Base-by-base conservation (phyloP, 2,329 filamentous ascomycete species). In the Niveomyces coronatus region DNA sequence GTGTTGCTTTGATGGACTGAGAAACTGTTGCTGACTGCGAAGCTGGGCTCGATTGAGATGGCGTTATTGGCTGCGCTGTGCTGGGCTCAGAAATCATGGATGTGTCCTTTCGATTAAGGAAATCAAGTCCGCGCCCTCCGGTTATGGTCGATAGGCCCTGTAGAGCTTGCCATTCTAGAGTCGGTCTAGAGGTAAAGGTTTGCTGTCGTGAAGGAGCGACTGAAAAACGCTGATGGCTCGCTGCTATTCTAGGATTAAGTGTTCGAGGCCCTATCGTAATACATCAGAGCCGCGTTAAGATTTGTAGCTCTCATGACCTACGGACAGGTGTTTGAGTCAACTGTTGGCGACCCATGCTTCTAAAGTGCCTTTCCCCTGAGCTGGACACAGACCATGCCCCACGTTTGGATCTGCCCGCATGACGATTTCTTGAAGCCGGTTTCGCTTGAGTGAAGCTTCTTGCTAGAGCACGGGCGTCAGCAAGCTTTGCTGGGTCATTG, bases 371-470 rank as follows among this genome's bases (percentile, higher is more conserved):
- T n/a, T n/a, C n/a, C n/a, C n/a, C n/a, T n/a, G n/a, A n/a, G n/a
- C n/a, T n/a, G n/a, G n/a, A n/a, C n/a, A n/a, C n/a, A n/a, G n/a
- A n/a, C n/a, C n/a, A n/a, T n/a, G n/a, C n/a, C n/a, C 15, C 27
- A 8, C 31, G 9, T 32, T 32, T 17, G 31, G 17, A 18, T 9
- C 9, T 11, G 13, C n/a, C n/a, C n/a, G n/a, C n/a, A n/a, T n/a
- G n/a, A n/a, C n/a, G n/a, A n/a, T n/a, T n/a, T n/a, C 20, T 15
- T 32, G 2, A 14, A 15, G 22, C 10, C 7, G 37, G 37, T 11
- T 39, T 29, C 4, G 40, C 9, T 18, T 36, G 27, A 3, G 42
- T 33, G 26, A 45, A 40, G 28, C 44, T 41, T n/a, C 41, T 27
- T 10, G 40, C 35, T n/a, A 46, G 28, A 20, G 35, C 31, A 1